Conservation (phyloP, 2,329 filamentous ascomycete species). For the Sporothrix schenckii region DNA sequence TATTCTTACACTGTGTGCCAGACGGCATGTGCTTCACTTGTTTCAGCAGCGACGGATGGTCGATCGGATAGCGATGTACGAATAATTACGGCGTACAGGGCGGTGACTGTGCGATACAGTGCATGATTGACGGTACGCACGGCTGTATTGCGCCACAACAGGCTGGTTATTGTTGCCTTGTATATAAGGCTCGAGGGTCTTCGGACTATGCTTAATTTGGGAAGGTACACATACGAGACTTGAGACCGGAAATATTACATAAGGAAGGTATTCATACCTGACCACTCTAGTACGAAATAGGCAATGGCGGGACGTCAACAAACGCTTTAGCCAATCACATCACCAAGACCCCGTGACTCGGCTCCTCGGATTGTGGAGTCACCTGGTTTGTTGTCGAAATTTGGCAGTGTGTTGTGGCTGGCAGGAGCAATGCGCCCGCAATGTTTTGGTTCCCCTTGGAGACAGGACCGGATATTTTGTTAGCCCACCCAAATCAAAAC, state of each 20-base stretch:
- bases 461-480: slow-evolving; percentile 35
- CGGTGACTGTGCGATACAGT: neutral
- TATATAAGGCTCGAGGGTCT: neutral
- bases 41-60: slow-evolving; percentile 15
- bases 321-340: slow-evolving; percentile 25
- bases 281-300: neutral
- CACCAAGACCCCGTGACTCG: slow-evolving; percentile 26
- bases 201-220: neutral
- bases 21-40: slow-evolving; percentile 23
- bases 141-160: neutral
- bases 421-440: slow-evolving; percentile 30
- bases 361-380: slow-evolving; percentile 25
- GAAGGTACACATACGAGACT: neutral
- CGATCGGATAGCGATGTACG: slow-evolving; percentile 2
- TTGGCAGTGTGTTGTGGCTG: slow-evolving; percentile 31
- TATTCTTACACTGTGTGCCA: slow-evolving; percentile 21
- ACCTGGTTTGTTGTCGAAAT: slow-evolving; percentile 26
- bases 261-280: neutral
- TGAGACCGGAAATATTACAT: too few relatives aligned
- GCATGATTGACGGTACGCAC: slow-evolving; percentile 6
- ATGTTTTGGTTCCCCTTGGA: slow-evolving; percentile 38
- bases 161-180: neutral
- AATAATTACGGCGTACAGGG: neutral
- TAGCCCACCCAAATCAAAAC: slow-evolving; percentile 39
- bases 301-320: neutral